Conservation (phyloP, 129 eudicot species). For the Flaveria sonorensis region DNA sequence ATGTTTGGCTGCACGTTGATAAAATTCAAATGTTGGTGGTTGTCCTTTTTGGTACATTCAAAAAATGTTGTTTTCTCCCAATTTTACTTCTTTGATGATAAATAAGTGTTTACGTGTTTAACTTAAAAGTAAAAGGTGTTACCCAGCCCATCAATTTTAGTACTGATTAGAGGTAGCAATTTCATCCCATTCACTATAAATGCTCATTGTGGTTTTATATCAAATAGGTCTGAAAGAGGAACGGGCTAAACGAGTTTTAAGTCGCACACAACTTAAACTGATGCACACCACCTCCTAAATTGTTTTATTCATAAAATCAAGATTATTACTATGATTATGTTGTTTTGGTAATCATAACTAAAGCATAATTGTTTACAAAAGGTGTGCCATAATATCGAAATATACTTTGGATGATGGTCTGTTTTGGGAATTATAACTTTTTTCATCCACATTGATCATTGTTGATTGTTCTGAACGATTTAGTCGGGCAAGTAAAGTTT, state of each 20-base stretch:
- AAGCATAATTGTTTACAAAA: background rate
- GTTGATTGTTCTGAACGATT: background rate
- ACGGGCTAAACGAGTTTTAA: background rate
- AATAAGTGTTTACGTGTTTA: background rate
- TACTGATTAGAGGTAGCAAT: background rate
- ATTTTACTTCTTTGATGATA: background rate
- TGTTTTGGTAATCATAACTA: background rate
- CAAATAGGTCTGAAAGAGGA: background rate
- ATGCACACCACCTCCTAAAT: background rate
- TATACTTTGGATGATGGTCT: background rate
- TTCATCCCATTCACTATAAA: background rate
- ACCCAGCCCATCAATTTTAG: background rate
- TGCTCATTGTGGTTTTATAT: background rate
- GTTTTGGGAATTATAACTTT: background rate
- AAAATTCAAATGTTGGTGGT: background rate
- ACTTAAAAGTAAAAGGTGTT: background rate
- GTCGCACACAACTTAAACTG: background rate
- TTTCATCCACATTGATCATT: background rate
- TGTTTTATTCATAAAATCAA: background rate
- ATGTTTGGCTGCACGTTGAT: constrained; percentile 58
- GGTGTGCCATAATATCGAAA: background rate
- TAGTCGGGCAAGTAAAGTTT: background rate
- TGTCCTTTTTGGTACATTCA: background rate
- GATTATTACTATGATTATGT: background rate
- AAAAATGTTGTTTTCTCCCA: background rate